Conservation (phyloP, 1,139 yeast genomes). For the Magnusiomyces suaveolens region DNA sequence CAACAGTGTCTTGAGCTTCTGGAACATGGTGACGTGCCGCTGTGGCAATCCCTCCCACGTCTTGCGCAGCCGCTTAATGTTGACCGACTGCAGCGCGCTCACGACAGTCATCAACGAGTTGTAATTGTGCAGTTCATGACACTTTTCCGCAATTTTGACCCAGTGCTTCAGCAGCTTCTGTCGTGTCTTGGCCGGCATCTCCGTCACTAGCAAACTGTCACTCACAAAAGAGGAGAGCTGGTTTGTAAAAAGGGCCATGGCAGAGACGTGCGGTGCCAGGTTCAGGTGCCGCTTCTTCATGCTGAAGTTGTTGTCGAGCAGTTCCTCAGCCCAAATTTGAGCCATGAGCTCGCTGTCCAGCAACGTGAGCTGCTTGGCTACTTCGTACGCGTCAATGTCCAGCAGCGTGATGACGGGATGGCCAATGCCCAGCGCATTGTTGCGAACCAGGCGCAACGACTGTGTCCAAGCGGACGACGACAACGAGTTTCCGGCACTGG, state of each 20-base stretch:
- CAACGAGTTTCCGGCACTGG: no score
- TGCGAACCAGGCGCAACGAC: conserved; percentile 17
- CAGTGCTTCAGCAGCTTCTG: conserved; percentile 61
- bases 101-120: conserved; percentile 84
- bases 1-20: conserved; percentile 58
- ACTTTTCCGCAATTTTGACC: conserved; percentile 78
- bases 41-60: conserved; percentile 60
- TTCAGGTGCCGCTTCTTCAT: conserved; percentile 50
- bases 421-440: conserved; percentile 2
- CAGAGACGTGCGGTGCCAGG: conserved; percentile 63
- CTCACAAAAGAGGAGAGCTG: conserved; percentile 73
- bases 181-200: conserved; percentile 42
- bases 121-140: conserved; percentile 69
- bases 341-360: conserved; percentile 69
- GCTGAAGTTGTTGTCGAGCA: conserved; percentile 63
- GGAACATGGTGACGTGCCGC: conserved; percentile 57
- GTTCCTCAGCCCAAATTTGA: conserved; percentile 58
- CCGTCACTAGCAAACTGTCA: conserved; percentile 46
- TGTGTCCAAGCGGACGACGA: conserved; percentile 16
- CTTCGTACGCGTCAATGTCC: conserved; percentile 68
- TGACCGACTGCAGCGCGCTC: conserved; percentile 74
- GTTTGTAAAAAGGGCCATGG: conserved; percentile 65
- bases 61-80: conserved; percentile 55
- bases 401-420: conserved; percentile 31
- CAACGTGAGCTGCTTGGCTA: conserved; percentile 76